A percentile compares a stretch with the other conserved stretches of the same genome.
phyloP scores from a whole-genome alignment of 176 grass and related monocot species.

The Poa pratensis region DNA sequence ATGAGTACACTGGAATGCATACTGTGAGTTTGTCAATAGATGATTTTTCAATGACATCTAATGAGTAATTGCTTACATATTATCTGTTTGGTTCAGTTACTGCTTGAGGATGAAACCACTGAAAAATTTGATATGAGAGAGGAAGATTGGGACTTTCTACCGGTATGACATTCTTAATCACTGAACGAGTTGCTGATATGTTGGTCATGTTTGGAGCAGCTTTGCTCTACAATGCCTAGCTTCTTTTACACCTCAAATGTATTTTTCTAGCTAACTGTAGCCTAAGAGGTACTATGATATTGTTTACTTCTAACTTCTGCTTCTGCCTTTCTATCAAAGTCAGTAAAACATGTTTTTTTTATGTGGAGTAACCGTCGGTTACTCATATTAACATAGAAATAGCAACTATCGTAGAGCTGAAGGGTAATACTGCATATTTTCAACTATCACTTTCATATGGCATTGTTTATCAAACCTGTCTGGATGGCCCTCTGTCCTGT shows the following conservation, averaged over 20 bases:
- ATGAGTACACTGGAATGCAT: conserved; percentile 58
- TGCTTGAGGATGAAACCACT: conserved; percentile 59
- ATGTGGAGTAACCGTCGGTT: conserved; percentile 7
- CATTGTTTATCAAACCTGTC: conserved; percentile 14
- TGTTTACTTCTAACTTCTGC: conserved; percentile 2
- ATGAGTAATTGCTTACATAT: conserved; percentile 44
- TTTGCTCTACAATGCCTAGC: conserved; percentile 5
- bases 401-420: neutral
- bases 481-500: neutral
- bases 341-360: neutral
- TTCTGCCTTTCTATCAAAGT: conserved; percentile 17
- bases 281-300: conserved; percentile 11
- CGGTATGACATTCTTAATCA: conserved; percentile 40
- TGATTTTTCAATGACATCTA: conserved; percentile 35
- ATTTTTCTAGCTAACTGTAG: conserved; percentile 1
- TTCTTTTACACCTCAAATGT: neutral
- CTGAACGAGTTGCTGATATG: neutral
- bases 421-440: neutral
- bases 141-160: conserved; percentile 87
- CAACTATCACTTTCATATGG: neutral
- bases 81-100: conserved; percentile 61
- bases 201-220: neutral
- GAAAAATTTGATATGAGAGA: conserved; percentile 72
- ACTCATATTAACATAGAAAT: conserved; percentile 8
- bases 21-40: conserved; percentile 57